phyloP scores from a whole-genome alignment of 2,329 filamentous ascomycete species.

The Dactylellina leptospora region DNA sequence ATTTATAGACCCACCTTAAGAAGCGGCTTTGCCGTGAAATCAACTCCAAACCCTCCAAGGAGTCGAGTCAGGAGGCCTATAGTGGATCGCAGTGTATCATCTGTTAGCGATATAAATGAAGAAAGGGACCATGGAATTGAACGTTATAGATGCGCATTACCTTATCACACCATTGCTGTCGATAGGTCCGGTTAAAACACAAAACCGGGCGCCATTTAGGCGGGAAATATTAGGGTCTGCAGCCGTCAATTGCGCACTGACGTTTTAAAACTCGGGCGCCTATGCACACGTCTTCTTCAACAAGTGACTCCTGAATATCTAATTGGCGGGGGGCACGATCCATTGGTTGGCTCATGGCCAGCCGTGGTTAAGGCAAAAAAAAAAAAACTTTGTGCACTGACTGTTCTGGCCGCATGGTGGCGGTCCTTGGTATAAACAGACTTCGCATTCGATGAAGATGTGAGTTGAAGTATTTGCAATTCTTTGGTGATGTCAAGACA shows the following conservation, averaged over 20 bases:
- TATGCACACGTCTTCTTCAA: conserved; percentile 16
- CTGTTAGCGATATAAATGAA: not conserved
- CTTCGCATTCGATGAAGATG: not conserved
- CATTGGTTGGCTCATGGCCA: conserved; percentile 7
- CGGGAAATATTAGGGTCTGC: not conserved
- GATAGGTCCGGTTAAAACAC: conserved; percentile 19
- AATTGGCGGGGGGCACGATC: not conserved
- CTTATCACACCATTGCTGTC: too few relatives aligned
- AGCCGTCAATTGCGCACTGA: conserved; percentile 32
- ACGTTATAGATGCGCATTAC: too few relatives aligned
- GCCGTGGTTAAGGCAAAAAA: conserved; percentile 1
- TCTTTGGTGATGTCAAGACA: not conserved
- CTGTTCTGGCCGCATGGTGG: conserved; percentile 22
- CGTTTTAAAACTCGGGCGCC: conserved; percentile 34
- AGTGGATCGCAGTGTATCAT: not conserved
- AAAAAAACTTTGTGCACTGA: conserved; percentile 25
- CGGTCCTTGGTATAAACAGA: not conserved
- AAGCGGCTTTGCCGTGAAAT: not conserved
- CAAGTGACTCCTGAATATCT: not conserved
- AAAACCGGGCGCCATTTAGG: conserved; percentile 4
- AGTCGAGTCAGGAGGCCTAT: conserved; percentile 27
- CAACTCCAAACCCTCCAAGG: conserved; percentile 19
- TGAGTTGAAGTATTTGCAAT: too few relatives aligned
- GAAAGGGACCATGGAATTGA: too few relatives aligned
- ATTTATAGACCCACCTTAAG: conserved; percentile 12